These are phyloP conservation scores for Phytophthora idaei DNA, from an alignment of 352 stramenopile genomes.

Conservation along the genomic window DNA sequence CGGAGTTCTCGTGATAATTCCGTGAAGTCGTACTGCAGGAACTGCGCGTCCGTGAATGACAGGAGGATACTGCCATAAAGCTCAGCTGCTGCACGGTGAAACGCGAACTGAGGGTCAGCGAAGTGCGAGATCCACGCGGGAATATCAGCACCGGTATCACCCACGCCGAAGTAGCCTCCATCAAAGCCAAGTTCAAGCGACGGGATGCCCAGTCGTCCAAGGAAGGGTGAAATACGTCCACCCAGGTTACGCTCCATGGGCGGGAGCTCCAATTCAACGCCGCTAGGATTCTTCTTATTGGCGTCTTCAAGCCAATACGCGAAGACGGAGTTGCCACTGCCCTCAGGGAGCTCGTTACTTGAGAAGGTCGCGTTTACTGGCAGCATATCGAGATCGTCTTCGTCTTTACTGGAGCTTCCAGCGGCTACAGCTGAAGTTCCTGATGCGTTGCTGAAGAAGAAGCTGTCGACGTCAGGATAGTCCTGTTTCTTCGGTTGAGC, in stretches of 20 bases:
- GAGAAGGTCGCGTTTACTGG: conserved; percentile 74
- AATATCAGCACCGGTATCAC: conserved; percentile 61
- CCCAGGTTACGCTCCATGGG: conserved; percentile 46
- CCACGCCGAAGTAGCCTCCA: conserved; percentile 67
- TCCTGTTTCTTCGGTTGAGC: conserved; percentile 66
- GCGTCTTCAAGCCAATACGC: conserved; percentile 71
- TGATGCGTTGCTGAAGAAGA: conserved; percentile 49
- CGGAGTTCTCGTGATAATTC: conserved; percentile 77
- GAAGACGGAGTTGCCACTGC: conserved; percentile 66
- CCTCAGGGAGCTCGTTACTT: conserved; percentile 65
- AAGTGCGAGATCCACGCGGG: conserved; percentile 83
- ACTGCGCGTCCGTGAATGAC: conserved; percentile 81
- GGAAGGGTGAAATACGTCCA: conserved; percentile 75
- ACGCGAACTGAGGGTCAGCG: conserved; percentile 70
- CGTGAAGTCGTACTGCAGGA: conserved; percentile 86
- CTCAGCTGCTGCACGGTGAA: conserved; percentile 76
- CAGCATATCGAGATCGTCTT: conserved; percentile 45
- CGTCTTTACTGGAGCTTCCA: conserved; percentile 38
- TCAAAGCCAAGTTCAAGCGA: conserved; percentile 80
- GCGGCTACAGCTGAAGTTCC: conserved; percentile 1
- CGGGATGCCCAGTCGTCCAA: conserved; percentile 72
- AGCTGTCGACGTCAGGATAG: conserved; percentile 45
- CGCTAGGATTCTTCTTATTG: conserved; percentile 28
- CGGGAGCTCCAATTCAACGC: conserved; percentile 52
- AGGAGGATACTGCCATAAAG: conserved; percentile 82